Evolutionary conservation across 2,329 filamentous ascomycete species (phyloP), one percentile per base, ranked within the genome.

Genomic region (Atkinsonella hypoxylon): DNA sequence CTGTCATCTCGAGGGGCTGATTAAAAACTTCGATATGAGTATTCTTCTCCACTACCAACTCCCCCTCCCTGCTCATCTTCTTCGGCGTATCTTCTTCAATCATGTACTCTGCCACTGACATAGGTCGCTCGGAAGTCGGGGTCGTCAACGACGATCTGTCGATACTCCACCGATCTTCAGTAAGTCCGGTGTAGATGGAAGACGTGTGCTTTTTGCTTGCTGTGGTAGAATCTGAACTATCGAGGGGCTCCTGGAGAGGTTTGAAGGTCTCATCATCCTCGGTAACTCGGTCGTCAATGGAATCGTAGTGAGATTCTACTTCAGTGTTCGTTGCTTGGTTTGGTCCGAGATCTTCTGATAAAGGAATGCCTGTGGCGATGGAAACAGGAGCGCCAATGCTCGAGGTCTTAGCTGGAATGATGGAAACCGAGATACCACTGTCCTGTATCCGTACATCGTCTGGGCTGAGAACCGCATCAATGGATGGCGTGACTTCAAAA

Each of bases 71-170:
- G 22, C 50, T 51, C 46, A 52, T 47, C 53, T 62, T 65, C 41
- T 57, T 62, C 10, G 63, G 62, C 1, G 64, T 67, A 10, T 63
- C 62, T 26, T 65, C 64, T 43, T 62, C 56, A 22, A 55, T 56
- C 18, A 57, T 54, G 17, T 66, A 63, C 36, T 65, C 65, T 15
- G 59, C 54, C 11, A 64, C 56, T 2, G 67, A 68, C 38, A 57
- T 62, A 10, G 61, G 61, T 31, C 63, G 63, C 39, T 69, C 67
- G 20, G 67, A 69, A 2, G 65, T 69, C 2, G 67, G 66, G 1
- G 67, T 70, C 31, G 66, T 68, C 15, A 68, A 55, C 9, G 64
- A 66, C 10, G 67, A 67, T 26, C 64, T 62, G 38, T 68, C 65
- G 18, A 64, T 57, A 54, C 67, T 70, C 61, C 62, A 69, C 42